These are phyloP conservation scores for Leucocoprinus birnbaumii DNA, from an alignment of 768 basidiomycete species.

Conservation along the genomic window DNA sequence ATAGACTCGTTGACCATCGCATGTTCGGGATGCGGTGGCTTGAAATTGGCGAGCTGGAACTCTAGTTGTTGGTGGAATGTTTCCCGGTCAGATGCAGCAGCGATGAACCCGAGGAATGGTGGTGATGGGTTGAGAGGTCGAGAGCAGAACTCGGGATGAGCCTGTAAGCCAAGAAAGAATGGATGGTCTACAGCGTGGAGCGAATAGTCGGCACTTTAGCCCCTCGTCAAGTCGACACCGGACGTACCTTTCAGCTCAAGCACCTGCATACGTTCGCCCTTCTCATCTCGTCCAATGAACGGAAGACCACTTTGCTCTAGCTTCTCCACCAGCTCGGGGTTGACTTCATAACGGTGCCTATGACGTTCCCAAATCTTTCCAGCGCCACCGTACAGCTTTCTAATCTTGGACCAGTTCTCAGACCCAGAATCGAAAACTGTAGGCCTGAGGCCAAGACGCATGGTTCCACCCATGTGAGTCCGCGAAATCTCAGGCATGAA, in stretches of 20 bases:
- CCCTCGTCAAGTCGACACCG: background rate
- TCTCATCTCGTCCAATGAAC: conserved; percentile 88
- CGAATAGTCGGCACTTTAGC: background rate
- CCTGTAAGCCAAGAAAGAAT: conserved; percentile 91
- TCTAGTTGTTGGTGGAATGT: conserved; percentile 72
- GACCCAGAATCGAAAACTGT: conserved; percentile 80
- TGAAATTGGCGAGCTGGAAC: conserved; percentile 57
- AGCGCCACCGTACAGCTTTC: conserved; percentile 81
- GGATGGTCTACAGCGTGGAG: conserved; percentile 74
- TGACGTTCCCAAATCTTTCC: conserved; percentile 94
- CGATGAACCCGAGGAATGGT: conserved; percentile 93
- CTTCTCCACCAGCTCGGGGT: conserved; percentile 78
- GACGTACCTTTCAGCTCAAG: conserved; percentile 78
- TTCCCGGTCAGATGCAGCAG: conserved; percentile 56
- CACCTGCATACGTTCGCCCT: conserved; percentile 96
- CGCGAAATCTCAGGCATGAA: conserved; percentile 99
- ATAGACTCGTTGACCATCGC: conserved; percentile 71
- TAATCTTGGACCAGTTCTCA: conserved; percentile 66
- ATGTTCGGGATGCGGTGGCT: conserved; percentile 72
- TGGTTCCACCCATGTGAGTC: conserved; percentile 99
- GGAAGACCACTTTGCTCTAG: conserved; percentile 62
- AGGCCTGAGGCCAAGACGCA: conserved; percentile 97
- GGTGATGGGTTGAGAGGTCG: conserved; percentile 97
- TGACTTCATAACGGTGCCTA: conserved; percentile 93
- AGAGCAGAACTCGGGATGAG: conserved; percentile 98